Evolutionary conservation across 805 yeast genomes (phyloP), one percentile per base, ranked within the genome.

Genomic region (Candida ascalaphidarum): DNA sequence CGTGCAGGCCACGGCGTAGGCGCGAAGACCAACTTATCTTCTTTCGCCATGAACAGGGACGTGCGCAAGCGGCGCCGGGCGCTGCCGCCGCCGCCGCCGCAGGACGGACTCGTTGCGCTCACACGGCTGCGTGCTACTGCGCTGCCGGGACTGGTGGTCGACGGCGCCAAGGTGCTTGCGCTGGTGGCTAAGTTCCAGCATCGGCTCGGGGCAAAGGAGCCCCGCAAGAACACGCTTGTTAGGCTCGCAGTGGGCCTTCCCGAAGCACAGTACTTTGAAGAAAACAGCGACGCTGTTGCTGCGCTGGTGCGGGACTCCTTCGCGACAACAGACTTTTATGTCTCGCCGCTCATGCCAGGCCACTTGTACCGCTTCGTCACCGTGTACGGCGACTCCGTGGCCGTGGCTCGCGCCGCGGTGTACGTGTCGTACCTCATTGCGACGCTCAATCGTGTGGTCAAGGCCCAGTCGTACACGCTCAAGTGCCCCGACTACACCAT

Each of bases 321-420:
- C 25, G 28, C 27, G 5, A 27, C 50, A 5, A 35, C 33, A 4
- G 48, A 50, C 22, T 17, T 54, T 5, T 21, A 40, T 1, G 20
- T 56, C 5, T 50, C 60, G 0, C 34, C 36, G 5, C 25, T 35
- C 2, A 28, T 32, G 1, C 39, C 50, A 5, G 60, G 56, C 6
- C 27, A 50, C 8, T 36, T 57, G 6, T 66, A 61, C 22, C 32
- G 61, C 25, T 45, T 43, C 27, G 28, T 61, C 5, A 39, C 57
- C 1, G 19, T 62, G 5, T 43, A 43, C 26, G 68, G 68, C 2
- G 31, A 29, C 9, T 17, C 35, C 14, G 34, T 36, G 6, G 28
- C 39, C 7, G 35, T 48, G n/a, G 26, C 52, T 14, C 48, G 47
- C 22, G 47, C 53, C 4, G 43, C 46, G 4, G 29, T 54, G 3